Evolutionary conservation across 2,329 filamentous ascomycete species (phyloP), one percentile per base, ranked within the genome.

Genomic region (Monosporascus sp.): DNA sequence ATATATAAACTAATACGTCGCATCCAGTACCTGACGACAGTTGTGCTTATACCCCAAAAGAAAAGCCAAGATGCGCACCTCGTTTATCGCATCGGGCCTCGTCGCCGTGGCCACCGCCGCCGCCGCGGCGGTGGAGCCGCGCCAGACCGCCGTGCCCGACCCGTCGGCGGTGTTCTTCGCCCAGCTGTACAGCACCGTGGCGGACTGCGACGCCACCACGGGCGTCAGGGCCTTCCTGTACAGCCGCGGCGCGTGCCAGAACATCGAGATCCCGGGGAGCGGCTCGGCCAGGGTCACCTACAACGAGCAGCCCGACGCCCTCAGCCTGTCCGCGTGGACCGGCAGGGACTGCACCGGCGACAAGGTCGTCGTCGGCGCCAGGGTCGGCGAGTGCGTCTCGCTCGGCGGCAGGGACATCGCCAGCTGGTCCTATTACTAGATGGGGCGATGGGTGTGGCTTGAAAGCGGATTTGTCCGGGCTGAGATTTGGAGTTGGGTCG

Each of bases 161-260:
- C 36, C 27, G 8, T 48, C 50, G 8, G 36, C 18, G 15, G 25
- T 52, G 31, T 52, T 52, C 50, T 44, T 25, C 42, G 53, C 53
- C 5, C 47, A 54, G 25, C 42, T 54, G 31, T 54, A 47, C 52
- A 49, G 8, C 47, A 31, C 47, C 1, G 24, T 22, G 5, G n/a
- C 47, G 7, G 47, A 51, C 49, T 56, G 54, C 47, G 48, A 47
- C 47, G 36, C 20, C 1, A 54, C 51, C 1, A 22, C 44, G 27
- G 51, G 41, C 37, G 20, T 50, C n/a, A 47, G 46, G 7, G 49
- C 49, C 4, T 56, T 54, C 38, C 41, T 56, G 4, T 54, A 56
- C 46, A 50, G 49, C 47, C 41, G 51, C 22, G 51, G 54, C 31
- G 49, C 46, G 25, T 56, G 54, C 49, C 54, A 51, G 48, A 56